Evolutionary conservation across 139 green algal species (phyloP), one percentile per base, ranked within the genome.

Genomic region (Coelastrella sp.): DNA sequence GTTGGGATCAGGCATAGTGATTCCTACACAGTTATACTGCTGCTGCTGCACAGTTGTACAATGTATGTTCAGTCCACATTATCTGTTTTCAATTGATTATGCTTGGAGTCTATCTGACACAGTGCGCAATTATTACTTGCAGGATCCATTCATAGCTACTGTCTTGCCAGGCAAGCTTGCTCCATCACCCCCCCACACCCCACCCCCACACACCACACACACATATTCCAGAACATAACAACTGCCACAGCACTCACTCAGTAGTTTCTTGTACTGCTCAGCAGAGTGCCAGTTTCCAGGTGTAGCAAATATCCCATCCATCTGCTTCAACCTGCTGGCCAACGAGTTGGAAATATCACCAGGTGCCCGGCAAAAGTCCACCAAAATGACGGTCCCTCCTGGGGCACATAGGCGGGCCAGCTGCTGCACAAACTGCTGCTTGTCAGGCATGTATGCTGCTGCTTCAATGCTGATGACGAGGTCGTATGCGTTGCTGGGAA

Each of bases 401-500:
- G 86, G 86, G 0, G 76, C 76, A 47, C 22, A 47, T 23, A 90
- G 61, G 11, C 86, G 86, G 3, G 86, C 23, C 76, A 90, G 32
- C 86, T 90, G 61, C 77, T 65, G 17, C 8, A 90, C 54, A 79
- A 90, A 90, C 61, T 77, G 60, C 23, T 66, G 22, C 60, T 90
- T 90, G 64, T 83, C 75, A 32, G 86, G 86, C 86, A 90, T 90
- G 76, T 90, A 90, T 66, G 86, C 54, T n/a, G 76, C 64, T 60
- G 56, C 16, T 59, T 90, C 86, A 32, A 86, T 32, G 4, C 60
- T 64, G 23, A 90, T 58, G 4, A 90, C 86, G 20, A 90, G 61
- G 61, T 90, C 86, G 23, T 61, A 84, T 56, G 20, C 60, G 13
- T 7, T 64, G 23, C 86, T 76, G 57, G 75, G 76, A 7, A 90